Conservation (phyloP, 768 basidiomycete species). For the Trametes cubensis region DNA sequence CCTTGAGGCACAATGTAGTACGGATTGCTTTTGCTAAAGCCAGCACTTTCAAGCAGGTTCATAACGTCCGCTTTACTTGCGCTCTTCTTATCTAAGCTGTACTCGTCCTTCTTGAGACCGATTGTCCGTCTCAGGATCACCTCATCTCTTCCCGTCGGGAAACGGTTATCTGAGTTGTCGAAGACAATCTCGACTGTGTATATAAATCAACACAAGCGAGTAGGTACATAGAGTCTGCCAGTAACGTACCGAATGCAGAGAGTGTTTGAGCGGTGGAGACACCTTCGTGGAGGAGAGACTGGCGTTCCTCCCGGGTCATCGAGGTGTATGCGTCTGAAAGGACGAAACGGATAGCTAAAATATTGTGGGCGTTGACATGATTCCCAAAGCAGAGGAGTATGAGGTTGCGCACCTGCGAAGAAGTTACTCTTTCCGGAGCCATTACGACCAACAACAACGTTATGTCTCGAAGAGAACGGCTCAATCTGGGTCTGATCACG, state of each 20-base stretch:
- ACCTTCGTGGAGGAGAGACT: slow-evolving; percentile 92
- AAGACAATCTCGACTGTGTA: slow-evolving; percentile 85
- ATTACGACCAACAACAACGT: slow-evolving; percentile 97
- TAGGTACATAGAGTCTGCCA: not conserved
- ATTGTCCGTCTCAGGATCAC: slow-evolving; percentile 91
- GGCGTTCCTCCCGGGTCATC: slow-evolving; percentile 91
- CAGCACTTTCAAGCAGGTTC: slow-evolving; percentile 94
- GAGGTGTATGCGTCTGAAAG: slow-evolving; percentile 97
- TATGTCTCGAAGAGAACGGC: slow-evolving; percentile 91
- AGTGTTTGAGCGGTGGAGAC: slow-evolving; percentile 85
- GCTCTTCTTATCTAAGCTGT: slow-evolving; percentile 94
- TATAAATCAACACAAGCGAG: not conserved
- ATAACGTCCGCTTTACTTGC: slow-evolving; percentile 96
- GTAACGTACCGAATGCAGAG: slow-evolving; percentile 80
- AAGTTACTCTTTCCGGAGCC: slow-evolving; percentile 99
- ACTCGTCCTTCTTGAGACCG: slow-evolving; percentile 98
- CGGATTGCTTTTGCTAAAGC: slow-evolving; percentile 97
- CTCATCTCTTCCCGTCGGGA: slow-evolving; percentile 89
- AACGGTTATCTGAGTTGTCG: slow-evolving; percentile 92
- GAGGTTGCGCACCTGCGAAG: slow-evolving; percentile 73
- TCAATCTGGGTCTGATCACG: slow-evolving; percentile 91
- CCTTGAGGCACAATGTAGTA: slow-evolving; percentile 99
- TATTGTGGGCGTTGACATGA: not conserved
- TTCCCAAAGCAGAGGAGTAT: no score
- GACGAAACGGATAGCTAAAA: slow-evolving; percentile 79